Evolutionary conservation across 768 basidiomycete genomes (phyloP), one percentile per base, ranked within the genome.

Genomic region (Amanita fuliginea): DNA sequence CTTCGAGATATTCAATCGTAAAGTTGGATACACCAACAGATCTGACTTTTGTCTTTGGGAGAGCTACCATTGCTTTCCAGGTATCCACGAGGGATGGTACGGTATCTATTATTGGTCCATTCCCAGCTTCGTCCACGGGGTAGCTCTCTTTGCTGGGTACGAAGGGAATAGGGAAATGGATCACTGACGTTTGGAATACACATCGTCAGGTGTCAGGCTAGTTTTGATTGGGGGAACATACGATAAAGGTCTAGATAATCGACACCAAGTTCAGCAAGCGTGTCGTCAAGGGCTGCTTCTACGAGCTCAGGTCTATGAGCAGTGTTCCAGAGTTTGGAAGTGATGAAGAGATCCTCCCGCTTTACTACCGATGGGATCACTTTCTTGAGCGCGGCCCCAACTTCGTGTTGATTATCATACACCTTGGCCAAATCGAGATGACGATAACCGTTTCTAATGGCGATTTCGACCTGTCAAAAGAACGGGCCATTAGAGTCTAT

Each of bases 11-110:
- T 36, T 71, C 69, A 47, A 81, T 64, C 14, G 75, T 78, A 66
- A 88, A 89, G 76, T 93, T 93, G 57, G 83, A 86, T 4, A 94
- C 87, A 49, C 89, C 90, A 54, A 93, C 68, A 1, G 76, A 72
- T 60, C 69, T 74, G 60, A 83, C 47, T 73, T 91, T 92, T 52
- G 78, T 76, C 60, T 81, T 77, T 11, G 73, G 77, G 9, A 92
- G 75, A 35, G 70, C 71, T 54, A 86, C 72, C 78, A 92, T 74
- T 11, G 85, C 86, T 57, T 78, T 82, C 87, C 88, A 90, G 32
- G 88, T 91, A 10, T 89, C 86, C 26, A 78, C 77, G n/a, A 90
- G 66, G 10, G 73, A 73, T 1, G 76, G 75, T 46, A 76, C 59
- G 0, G 62, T 63, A 57, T 89, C 86, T 34, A 87, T 68, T 22